Base-by-base conservation (phyloP, 1,284 basidiomycete species). In the Malassezia slooffiae region DNA sequence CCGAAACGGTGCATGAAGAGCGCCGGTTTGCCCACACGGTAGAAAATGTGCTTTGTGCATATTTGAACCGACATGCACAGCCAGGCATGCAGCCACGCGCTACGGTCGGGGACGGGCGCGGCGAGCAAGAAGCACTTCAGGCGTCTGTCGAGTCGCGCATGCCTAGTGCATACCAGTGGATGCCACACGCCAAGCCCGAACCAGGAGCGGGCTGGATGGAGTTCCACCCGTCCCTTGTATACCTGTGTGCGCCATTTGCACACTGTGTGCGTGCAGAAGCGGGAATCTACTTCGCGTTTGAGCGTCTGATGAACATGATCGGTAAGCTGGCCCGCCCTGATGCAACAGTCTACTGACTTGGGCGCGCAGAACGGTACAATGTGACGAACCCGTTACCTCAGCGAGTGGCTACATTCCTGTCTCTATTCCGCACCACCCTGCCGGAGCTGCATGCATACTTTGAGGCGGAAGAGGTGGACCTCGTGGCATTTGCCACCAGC, bases 281-380 rank as follows among this genome's bases (percentile, higher is more conserved):
- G 11, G 67, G 67, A 17, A 67, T 70, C 57, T 70, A 61, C 53
- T 70, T 70, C 47, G 63, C 64, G 5, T 70, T 70, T 43, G 66
- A 69, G 30, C 51, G 47, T 22, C 54, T 70, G 2, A 68, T 70
- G 68, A 44, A 24, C 17, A 54, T 65, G 33, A 57, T 60, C 35
- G 36, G 42, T 30, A 21, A n/a, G 28, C 30, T n/a, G n/a, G n/a
- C n/a, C n/a, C n/a, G n/a, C n/a, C n/a, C n/a, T 12, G 24, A n/a
- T n/a, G n/a, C n/a, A n/a, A n/a, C n/a, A n/a, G n/a, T n/a, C 15
- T 21, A 4, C 20, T 11, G 28, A 16, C 12, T n/a, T 44, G 31
- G 15, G n/a, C 23, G 10, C 16, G 10, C 28, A 52, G 55, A 60
- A 27, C 42, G 47, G 7, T 58, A 64, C 44, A 50, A 59, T 32